Base-by-base conservation (phyloP, 352 stramenopile species). In the Globisporangium cederbergense region DNA sequence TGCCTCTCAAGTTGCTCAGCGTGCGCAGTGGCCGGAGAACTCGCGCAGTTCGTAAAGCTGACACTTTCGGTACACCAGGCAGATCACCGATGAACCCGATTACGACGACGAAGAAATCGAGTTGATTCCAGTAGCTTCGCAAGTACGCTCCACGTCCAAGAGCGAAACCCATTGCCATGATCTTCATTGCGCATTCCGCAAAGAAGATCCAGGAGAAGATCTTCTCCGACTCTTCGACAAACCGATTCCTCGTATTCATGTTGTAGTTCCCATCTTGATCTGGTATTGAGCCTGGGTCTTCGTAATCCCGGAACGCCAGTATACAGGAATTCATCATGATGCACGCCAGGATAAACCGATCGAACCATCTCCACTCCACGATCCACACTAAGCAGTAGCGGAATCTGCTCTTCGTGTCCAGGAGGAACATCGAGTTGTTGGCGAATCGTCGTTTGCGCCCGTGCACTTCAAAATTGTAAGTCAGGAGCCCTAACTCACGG, bases 21-120 rank as follows among this genome's bases (percentile, higher is more conserved):
- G 78, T 89, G 43, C 86, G 80, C 16, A 91, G 70, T 22, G 83
- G 80, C 13, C 83, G 70, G 2, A 94, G 70, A 8, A 95, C 73
- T 34, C 82, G 75, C 0, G 71, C 66, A 7, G 71, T 78, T 50
- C 75, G 60, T 9, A 85, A 50, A 0, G 64, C 68, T 1, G 70
- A 77, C 1, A 79, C 57, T 51, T 80, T 85, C 2, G 75, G 75
- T 6, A 82, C 69, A 14, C 70, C 64, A 1, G 74, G 76, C 16
- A 81, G 40, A 50, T 78, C 76, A 32, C 74, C 53, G 42, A 80
- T 75, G 34, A 79, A 65, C 4, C 72, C 74, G 9, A 78, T 46
- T 7, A 90, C 62, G 40, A 97, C 89, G 18, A 97, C 86, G 45
- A 96, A 79, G 67, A 93, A 96, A 62, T 97, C 89, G 16, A 97